Evolutionary conservation across 1,284 basidiomycete species (phyloP).

Genomic region (Trametes versicolor): DNA sequence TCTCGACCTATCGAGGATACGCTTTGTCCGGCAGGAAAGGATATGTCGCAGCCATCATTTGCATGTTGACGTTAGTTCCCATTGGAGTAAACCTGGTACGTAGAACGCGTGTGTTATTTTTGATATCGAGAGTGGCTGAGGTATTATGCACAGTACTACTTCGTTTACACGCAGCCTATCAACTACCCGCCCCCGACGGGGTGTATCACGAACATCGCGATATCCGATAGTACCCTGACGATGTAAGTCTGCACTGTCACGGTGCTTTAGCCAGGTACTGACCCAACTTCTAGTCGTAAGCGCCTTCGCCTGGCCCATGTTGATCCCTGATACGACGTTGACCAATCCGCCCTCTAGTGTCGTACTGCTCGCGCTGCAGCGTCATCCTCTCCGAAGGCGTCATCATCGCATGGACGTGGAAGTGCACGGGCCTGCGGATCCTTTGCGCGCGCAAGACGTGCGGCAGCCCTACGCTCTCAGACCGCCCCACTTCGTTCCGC

Average conservation of each 20-base stretch:
- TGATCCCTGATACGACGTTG: neutral
- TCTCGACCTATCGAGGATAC: conserved; percentile 7
- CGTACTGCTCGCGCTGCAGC: conserved; percentile 12
- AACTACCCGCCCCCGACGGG: conserved; percentile 4
- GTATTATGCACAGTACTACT: conserved; percentile 1
- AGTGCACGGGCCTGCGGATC: neutral
- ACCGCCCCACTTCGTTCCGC: neutral
- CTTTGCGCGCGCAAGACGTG: neutral
- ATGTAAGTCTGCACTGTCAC: neutral
- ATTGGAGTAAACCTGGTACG: conserved; percentile 1
- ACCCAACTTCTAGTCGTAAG: neutral
- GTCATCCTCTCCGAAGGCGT: conserved; percentile 13
- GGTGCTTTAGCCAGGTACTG: neutral
- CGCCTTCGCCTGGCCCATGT: neutral
- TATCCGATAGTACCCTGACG: neutral
- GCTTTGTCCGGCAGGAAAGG: conserved; percentile 10
- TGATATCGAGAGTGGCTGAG: neutral
- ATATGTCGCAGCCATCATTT: neutral
- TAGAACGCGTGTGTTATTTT: neutral
- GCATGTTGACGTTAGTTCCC: conserved; percentile 2
- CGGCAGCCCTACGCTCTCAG: neutral
- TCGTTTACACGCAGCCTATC: neutral
- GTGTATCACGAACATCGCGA: neutral
- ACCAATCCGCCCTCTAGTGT: neutral
- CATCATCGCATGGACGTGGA: conserved; percentile 10